Conservation (phyloP, 371 early-diverging fungal species). For the Smittium mucronatum region DNA sequence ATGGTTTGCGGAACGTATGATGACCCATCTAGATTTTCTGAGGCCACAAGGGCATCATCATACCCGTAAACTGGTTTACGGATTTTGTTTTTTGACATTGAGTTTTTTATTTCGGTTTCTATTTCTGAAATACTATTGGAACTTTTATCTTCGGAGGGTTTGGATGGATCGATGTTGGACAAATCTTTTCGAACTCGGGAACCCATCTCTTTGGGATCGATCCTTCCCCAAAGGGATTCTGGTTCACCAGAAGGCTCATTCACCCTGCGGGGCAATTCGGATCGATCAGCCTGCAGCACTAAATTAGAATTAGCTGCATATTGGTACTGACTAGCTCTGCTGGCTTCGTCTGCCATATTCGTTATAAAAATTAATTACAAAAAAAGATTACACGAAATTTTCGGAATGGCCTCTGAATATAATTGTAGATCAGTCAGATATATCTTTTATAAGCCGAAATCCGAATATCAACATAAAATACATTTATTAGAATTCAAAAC, state of each 20-base stretch:
- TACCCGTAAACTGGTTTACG: constrained; percentile 42
- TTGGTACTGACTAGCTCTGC: constrained; percentile 65
- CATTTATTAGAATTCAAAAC: too few relatives aligned
- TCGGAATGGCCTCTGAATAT: too few relatives aligned
- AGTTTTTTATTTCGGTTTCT: background rate
- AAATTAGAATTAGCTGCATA: constrained; percentile 89
- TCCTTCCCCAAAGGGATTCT: constrained; percentile 75
- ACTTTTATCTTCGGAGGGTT: background rate
- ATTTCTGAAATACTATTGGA: background rate
- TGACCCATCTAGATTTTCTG: constrained; percentile 77
- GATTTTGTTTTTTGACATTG: background rate
- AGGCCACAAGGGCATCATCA: constrained; percentile 71
- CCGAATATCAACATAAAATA: too few relatives aligned
- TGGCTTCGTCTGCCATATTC: constrained; percentile 72
- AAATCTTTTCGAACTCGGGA: constrained; percentile 50
- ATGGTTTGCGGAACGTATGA: constrained; percentile 83
- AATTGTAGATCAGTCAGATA: too few relatives aligned
- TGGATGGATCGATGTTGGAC: background rate
- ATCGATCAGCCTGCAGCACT: constrained; percentile 79
- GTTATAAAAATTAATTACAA: too few relatives aligned
- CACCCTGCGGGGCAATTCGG: constrained; percentile 67
- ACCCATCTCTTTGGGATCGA: constrained; percentile 78
- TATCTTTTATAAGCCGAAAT: too few relatives aligned
- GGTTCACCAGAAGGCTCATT: constrained; percentile 94
- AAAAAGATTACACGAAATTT: too few relatives aligned